Conservation (phyloP, 306 rosid species). For the Trifolium fragiferum region DNA sequence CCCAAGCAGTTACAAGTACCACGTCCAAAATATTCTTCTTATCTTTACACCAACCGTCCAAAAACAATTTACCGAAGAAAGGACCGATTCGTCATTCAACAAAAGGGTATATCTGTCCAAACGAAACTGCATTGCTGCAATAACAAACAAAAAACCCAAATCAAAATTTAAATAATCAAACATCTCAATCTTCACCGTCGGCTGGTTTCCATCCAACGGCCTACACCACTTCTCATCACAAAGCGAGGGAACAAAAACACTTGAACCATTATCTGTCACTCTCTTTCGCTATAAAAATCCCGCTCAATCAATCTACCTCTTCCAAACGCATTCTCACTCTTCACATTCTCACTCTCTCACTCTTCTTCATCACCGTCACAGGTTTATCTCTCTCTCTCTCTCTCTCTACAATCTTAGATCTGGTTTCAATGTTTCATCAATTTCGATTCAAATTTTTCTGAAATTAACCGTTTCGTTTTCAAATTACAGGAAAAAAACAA, state of each 20-base stretch:
- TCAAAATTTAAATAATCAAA: neutral
- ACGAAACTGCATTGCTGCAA: neutral
- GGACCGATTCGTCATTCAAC: slow-evolving; percentile 48
- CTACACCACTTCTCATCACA: neutral
- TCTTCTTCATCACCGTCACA: slow-evolving; percentile 21
- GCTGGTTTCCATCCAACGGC: slow-evolving; percentile 44
- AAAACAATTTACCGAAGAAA: neutral
- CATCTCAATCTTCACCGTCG: slow-evolving; percentile 47
- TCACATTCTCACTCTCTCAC: neutral
- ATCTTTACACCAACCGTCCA: neutral
- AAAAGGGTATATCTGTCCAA: slow-evolving; percentile 44
- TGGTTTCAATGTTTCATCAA: neutral
- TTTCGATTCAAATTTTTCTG: neutral
- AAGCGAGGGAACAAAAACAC: slow-evolving; percentile 53
- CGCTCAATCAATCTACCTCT: neutral
- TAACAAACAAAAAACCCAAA: neutral
- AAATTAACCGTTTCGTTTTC: neutral
- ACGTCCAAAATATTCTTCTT: slow-evolving; percentile 37
- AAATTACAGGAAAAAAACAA: slow-evolving; percentile 40
- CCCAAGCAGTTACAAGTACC: slow-evolving; percentile 26
- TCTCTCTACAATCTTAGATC: slow-evolving; percentile 20
- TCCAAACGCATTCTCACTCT: neutral
- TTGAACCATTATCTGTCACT: neutral
- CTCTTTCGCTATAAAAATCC: slow-evolving; percentile 44
- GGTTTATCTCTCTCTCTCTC: slow-evolving; percentile 40